Conservation (phyloP, 768 basidiomycete species). For the Cystofilobasidium ferigula region DNA sequence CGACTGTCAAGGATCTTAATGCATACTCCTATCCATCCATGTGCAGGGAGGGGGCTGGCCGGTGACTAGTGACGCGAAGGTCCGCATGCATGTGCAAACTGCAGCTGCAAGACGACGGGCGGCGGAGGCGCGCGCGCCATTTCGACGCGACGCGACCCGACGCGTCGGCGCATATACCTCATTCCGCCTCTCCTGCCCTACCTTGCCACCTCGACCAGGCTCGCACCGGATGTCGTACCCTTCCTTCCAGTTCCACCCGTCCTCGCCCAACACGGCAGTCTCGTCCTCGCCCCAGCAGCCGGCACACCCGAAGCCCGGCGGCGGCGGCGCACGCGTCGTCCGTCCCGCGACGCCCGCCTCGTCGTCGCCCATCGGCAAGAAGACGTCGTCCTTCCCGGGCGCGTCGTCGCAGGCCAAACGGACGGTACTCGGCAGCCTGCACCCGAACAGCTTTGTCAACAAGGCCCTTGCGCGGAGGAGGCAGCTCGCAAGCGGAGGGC, state of each 20-base stretch:
- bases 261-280: not conserved
- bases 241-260: not conserved
- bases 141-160: too few species aligned
- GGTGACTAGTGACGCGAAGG: too few species aligned
- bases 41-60: too few species aligned
- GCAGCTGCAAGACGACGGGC: too few species aligned
- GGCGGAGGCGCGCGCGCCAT: too few species aligned
- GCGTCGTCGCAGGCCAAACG: not conserved
- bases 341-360: not conserved
- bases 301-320: not conserved
- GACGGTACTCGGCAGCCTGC: not conserved
- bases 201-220: too few species aligned
- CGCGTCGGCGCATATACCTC: too few species aligned
- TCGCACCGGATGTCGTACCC: constrained; percentile 4
- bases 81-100: too few species aligned
- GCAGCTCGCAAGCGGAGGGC: not conserved
- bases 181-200: too few species aligned
- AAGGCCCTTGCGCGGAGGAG: not conserved
- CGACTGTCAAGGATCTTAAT: too few species aligned
- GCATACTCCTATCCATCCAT: too few species aligned
- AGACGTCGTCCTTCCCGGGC: not conserved
- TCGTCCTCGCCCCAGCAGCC: not conserved
- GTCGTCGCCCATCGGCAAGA: not conserved
- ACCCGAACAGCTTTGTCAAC: not conserved
- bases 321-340: not conserved